phyloP scores from a whole-genome alignment of 768 basidiomycete species.

The Agrocybe pediades region DNA sequence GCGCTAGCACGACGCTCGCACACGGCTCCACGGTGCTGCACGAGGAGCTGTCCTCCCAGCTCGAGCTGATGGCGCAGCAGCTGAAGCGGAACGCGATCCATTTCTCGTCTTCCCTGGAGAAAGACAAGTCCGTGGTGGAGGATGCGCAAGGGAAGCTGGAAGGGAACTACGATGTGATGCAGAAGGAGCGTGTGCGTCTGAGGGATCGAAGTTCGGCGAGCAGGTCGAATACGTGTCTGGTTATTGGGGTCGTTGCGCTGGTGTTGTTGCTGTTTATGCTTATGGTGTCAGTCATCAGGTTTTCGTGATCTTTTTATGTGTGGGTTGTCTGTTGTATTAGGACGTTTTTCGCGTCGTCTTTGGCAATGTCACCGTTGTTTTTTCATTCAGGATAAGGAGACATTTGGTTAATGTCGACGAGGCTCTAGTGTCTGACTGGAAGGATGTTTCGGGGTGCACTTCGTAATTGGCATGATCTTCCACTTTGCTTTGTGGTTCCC shows the following conservation, averaged over 20 bases:
- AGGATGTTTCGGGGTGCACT: too few species aligned
- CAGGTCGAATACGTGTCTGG: slow-evolving; percentile 72
- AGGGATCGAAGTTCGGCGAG: slow-evolving; percentile 66
- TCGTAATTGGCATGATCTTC: too few species aligned
- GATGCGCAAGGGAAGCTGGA: slow-evolving; percentile 73
- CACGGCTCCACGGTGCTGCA: slow-evolving; percentile 49
- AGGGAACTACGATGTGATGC: slow-evolving; percentile 69
- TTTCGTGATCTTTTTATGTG: too few species aligned
- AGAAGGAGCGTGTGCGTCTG: slow-evolving; percentile 60
- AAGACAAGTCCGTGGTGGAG: slow-evolving; percentile 73
- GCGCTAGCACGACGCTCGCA: slow-evolving; percentile 9
- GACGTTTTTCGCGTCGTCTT: too few species aligned
- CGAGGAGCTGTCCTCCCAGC: slow-evolving; percentile 71
- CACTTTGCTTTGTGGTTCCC: too few species aligned
- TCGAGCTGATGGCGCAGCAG: slow-evolving; percentile 85
- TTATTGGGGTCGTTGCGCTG: slow-evolving; percentile 59
- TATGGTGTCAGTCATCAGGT: slow-evolving; percentile 73
- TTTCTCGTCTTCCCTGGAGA: slow-evolving; percentile 71
- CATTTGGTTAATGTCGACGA: too few species aligned
- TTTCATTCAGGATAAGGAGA: too few species aligned
- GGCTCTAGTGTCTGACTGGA: too few species aligned
- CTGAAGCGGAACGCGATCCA: slow-evolving; percentile 82
- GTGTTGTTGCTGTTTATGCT: slow-evolving; percentile 71
- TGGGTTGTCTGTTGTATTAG: too few species aligned
- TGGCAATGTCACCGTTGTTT: too few species aligned